Base-by-base conservation (phyloP, 106 monocot species). In the Triglochin maritima region DNA sequence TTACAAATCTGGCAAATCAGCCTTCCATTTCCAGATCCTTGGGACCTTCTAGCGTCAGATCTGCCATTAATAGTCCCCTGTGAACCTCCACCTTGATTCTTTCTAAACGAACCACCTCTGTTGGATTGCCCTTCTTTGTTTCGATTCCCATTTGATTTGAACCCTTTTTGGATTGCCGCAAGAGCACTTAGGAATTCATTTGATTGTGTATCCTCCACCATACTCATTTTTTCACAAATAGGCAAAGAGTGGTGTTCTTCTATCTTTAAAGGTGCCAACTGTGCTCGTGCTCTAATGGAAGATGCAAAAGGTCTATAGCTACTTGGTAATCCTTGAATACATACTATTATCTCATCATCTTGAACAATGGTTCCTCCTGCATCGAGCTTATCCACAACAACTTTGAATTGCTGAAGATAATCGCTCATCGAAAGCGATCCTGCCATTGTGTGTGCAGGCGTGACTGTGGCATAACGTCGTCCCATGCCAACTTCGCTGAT, bases 171-270 rank as follows among this genome's bases (percentile, higher is more conserved):
- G 29, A 29, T 29, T 29, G 29, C 29, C 29, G 29, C 29, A 29
- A 29, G 29, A 29, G 29, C 29, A 29, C 29, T 29, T 29, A 29
- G 29, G 29, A 29, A 0, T 0, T 29, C 29, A 29, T 29, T 29
- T 29, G 29, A 29, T 29, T 29, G 29, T 52, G 11, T 52, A 6
- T 52, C 52, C 52, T 52, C 52, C 52, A 52, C 11, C 15, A 62
- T 6, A 44, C 62, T 44, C 29, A 62, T 8, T 44, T 64, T 47
- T 7, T 64, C 64, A 64, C 64, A 48, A 13, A 64, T 13, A 2
- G 48, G 47, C 29, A 64, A 44, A 14, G 64, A 48, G 47, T 64
- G 64, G 47, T 48, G 47, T 64, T 64, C 64, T 7, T 64, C 64
- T 13, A 64, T 6, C 4, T 46, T 44, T 4, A 64, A 4, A 7